Evolutionary conservation across 495 filamentous ascomycete genomes (phyloP), one percentile per base, ranked within the genome.

Genomic region (Pyronema domesticum): DNA sequence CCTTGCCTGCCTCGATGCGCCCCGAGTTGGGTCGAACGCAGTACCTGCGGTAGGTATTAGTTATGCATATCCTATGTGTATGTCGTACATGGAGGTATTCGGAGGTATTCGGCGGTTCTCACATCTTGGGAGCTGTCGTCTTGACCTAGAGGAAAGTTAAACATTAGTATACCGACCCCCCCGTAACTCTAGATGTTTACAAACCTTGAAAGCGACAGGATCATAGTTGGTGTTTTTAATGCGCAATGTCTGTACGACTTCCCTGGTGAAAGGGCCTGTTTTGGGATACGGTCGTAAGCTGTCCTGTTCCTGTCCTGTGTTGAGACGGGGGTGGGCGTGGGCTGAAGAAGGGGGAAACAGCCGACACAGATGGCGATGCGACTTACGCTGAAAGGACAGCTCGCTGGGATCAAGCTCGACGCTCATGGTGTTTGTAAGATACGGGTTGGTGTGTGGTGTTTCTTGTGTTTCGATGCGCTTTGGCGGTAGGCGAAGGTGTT

Each of bases 51-150:
- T 51, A 54, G 40, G 46, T 13, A 64, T 40, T 18, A 11, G 10
- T 47, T 23, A 47, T 47, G n/a, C n/a, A 11, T 18, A 7, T 7
- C n/a, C 13, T 43, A n/a, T 43, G 39, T 43, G 39, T n/a, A n/a
- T 43, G 6, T n/a, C 39, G 13, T 43, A 17, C n/a, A n/a, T n/a
- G n/a, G 23, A 30, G 23, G 7, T n/a, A 47, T 47, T 15, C 19
- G 13, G 23, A 30, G 23, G 7, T n/a, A 47, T 47, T 15, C 19
- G 13, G 48, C 1, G 8, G 45, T 13, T 68, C 85, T 64, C 86
- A 98, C 89, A 95, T 89, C 70, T 98, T 96, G 6, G 93, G 91
- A 30, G 93, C 93, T 55, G 91, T 98, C 39, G 91, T 98, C 80
- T 98, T 98, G 67, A 98, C 91, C 89, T 95, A 61, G 19, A 6